Evolutionary conservation across 2,329 filamentous ascomycete genomes (phyloP).

Genomic region (Sporothrix mexicana): DNA sequence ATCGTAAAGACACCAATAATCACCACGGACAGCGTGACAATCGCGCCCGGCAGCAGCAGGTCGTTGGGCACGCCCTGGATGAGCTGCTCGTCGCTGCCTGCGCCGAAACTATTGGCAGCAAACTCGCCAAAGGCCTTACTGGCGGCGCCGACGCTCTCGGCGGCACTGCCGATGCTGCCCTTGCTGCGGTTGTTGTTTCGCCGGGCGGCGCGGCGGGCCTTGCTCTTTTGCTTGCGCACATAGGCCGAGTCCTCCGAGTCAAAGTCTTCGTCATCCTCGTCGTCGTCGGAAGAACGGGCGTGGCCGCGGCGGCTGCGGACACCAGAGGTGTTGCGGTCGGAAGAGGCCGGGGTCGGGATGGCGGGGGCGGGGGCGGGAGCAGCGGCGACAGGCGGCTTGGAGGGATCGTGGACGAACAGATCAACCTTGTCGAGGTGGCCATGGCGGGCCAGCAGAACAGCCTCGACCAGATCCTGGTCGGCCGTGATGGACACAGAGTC

Average conservation of each 20-base stretch:
- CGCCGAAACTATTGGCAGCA: slow-evolving; percentile 31
- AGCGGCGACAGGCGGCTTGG: slow-evolving; percentile 79
- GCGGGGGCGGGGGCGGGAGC: slow-evolving; percentile 50
- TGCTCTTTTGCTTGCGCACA: slow-evolving; percentile 16
- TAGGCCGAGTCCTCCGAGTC: slow-evolving; percentile 45
- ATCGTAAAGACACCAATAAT: slow-evolving; percentile 94
- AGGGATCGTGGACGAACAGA: slow-evolving; percentile 92
- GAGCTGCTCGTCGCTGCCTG: slow-evolving; percentile 65
- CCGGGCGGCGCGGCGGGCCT: slow-evolving; percentile 44
- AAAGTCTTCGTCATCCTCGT: slow-evolving; percentile 57
- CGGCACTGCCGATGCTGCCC: slow-evolving; percentile 36
- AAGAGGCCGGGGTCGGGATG: slow-evolving; percentile 53
- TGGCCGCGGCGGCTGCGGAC: slow-evolving; percentile 27
- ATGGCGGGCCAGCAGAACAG: slow-evolving; percentile 81
- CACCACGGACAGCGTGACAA: slow-evolving; percentile 92
- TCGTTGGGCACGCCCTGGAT: slow-evolving; percentile 95
- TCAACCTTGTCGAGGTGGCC: slow-evolving; percentile 89
- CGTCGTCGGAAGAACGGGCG: slow-evolving; percentile 45
- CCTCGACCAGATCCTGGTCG: slow-evolving; percentile 89
- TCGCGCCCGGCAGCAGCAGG: slow-evolving; percentile 87
- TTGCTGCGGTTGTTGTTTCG: slow-evolving; percentile 38
- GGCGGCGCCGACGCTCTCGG: slow-evolving; percentile 20
- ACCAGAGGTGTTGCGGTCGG: slow-evolving; percentile 22
- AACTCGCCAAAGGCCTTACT: slow-evolving; percentile 35
- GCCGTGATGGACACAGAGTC: slow-evolving; percentile 97